These are phyloP conservation scores for Leptoxyphium fumago DNA, from an alignment of 2,329 filamentous ascomycete species.

Conservation along the genomic window DNA sequence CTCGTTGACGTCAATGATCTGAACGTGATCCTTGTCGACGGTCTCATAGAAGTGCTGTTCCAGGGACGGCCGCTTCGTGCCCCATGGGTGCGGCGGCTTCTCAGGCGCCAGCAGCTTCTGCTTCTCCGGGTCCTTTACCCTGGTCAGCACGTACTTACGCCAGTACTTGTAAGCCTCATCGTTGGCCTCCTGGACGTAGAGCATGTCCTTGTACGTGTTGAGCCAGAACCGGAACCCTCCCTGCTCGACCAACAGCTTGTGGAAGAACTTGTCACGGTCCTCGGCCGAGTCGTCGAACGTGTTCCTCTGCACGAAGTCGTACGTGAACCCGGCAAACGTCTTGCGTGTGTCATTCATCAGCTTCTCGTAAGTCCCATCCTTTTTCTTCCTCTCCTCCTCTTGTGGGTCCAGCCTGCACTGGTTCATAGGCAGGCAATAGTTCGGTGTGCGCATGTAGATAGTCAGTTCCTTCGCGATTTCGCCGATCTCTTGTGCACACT, in stretches of 20 bases:
- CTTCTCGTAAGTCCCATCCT: conserved; percentile 19
- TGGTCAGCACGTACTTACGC: conserved; percentile 25
- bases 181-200: conserved; percentile 24
- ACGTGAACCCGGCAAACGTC: conserved; percentile 42
- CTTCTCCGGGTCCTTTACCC: conserved; percentile 35
- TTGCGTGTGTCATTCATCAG: conserved; percentile 11
- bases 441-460: conserved; percentile 38
- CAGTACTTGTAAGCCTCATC: conserved; percentile 24
- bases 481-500: conserved; percentile 46
- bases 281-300: conserved; percentile 35
- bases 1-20: conserved; percentile 26
- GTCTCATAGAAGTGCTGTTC: conserved; percentile 32
- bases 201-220: conserved; percentile 23
- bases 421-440: conserved; percentile 48
- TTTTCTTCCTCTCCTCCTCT: conserved; percentile 11
- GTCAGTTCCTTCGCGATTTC: conserved; percentile 39
- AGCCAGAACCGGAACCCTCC: conserved; percentile 31
- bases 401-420: conserved; percentile 28
- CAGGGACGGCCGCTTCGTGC: conserved; percentile 28
- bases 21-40: conserved; percentile 25
- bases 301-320: conserved; percentile 35
- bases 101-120: conserved; percentile 39
- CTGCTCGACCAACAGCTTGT: conserved; percentile 12
- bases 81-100: conserved; percentile 35
- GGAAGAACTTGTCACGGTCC: conserved; percentile 31